A percentile compares a stretch with the other conserved stretches of the same genome.
Conservation (phyloP, 2,329 filamentous ascomycete species). For the Verticillium alfalfae region DNA sequence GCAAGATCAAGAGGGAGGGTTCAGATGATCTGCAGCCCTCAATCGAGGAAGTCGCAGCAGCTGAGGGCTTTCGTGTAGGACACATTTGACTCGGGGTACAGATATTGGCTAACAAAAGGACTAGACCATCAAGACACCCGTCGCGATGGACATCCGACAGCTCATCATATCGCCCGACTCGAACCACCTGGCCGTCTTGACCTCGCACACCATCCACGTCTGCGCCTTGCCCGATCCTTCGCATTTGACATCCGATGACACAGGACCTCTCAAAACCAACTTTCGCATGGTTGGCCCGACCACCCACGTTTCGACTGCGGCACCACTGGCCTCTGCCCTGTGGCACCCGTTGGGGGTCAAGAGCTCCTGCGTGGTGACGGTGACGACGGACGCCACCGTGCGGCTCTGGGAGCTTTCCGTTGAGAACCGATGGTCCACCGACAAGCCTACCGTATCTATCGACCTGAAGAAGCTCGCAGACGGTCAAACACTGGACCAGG, state of each 20-base stretch:
- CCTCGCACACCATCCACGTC: slow-evolving; percentile 82
- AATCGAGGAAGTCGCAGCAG: slow-evolving; percentile 16
- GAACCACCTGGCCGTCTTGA: slow-evolving; percentile 79
- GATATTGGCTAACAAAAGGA: not conserved
- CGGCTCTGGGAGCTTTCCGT: slow-evolving; percentile 85
- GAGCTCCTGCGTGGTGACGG: slow-evolving; percentile 76
- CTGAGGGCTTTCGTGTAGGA: slow-evolving; percentile 44
- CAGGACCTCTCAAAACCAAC: slow-evolving; percentile 68
- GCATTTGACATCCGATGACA: slow-evolving; percentile 66
- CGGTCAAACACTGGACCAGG: slow-evolving; percentile 74
- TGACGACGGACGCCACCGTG: slow-evolving; percentile 83
- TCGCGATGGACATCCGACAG: slow-evolving; percentile 78
- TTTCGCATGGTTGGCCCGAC: slow-evolving; percentile 90
- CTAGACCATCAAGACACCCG: slow-evolving; percentile 69
- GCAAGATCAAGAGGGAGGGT: slow-evolving; percentile 43
- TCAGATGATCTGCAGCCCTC: slow-evolving; percentile 25
- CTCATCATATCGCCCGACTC: slow-evolving; percentile 77
- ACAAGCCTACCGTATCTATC: slow-evolving; percentile 74
- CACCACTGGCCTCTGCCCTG: slow-evolving; percentile 71
- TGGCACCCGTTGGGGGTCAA: slow-evolving; percentile 91
- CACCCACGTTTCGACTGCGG: slow-evolving; percentile 81
- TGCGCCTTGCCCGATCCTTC: slow-evolving; percentile 77
- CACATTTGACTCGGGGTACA: no score
- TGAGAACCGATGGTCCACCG: slow-evolving; percentile 82
- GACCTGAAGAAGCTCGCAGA: slow-evolving; percentile 87